Evolutionary conservation across 1,139 yeast species (phyloP).

Genomic region (Blastobotrys aristatus): DNA sequence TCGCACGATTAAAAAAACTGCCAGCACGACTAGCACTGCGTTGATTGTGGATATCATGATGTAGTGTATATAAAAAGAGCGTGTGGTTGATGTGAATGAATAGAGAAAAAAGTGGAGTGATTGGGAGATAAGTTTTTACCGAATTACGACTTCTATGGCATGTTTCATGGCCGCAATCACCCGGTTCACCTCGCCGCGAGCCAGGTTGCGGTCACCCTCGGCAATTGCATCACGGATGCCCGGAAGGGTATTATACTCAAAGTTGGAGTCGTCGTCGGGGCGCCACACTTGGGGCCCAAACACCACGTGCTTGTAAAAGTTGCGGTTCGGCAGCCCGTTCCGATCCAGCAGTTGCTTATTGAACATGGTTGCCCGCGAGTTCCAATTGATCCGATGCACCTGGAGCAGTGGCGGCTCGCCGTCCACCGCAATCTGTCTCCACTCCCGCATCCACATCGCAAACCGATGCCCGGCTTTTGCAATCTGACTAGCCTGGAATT

Average conservation of each 20-base stretch:
- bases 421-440: slow-evolving; percentile 42
- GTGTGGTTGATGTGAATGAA: not conserved
- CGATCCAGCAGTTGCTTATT: slow-evolving; percentile 50
- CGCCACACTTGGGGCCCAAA: slow-evolving; percentile 67
- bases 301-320: slow-evolving; percentile 63
- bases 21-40: slow-evolving; percentile 13
- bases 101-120: not conserved
- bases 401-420: slow-evolving; percentile 67
- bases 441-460: slow-evolving; percentile 47
- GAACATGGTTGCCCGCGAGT: slow-evolving; percentile 54
- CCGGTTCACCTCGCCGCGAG: slow-evolving; percentile 3
- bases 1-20: slow-evolving; percentile 14
- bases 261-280: slow-evolving; percentile 40
- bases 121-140: not conserved
- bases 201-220: not conserved
- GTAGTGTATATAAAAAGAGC: no score
- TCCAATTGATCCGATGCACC: slow-evolving; percentile 75
- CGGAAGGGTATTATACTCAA: slow-evolving; percentile 70
- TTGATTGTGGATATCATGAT: slow-evolving; percentile 11
- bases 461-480: slow-evolving; percentile 28
- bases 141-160: not conserved
- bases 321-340: slow-evolving; percentile 48
- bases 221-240: slow-evolving; percentile 61
- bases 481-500: slow-evolving; percentile 26
- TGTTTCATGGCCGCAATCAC: not conserved